Evolutionary conservation across 2,329 filamentous ascomycete species (phyloP).

Genomic region (Sarocladium oryzae): DNA sequence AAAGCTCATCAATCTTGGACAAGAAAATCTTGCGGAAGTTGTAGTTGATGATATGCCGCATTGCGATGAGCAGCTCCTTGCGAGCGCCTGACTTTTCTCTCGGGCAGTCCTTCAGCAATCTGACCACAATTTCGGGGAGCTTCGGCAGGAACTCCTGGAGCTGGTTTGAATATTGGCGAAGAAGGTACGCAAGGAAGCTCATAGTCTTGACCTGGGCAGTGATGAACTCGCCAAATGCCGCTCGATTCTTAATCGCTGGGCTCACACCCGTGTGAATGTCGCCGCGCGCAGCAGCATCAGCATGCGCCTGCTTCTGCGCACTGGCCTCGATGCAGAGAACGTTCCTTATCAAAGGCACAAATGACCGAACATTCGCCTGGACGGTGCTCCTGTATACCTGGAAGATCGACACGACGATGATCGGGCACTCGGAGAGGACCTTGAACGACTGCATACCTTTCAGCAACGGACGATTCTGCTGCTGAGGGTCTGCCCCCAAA

Average conservation of each 20-base stretch:
- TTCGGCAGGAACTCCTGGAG: conserved; percentile 81
- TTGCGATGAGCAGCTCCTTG: conserved; percentile 93
- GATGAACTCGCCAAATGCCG: conserved; percentile 94
- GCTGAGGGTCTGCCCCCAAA: conserved; percentile 72
- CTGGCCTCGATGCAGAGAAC: conserved; percentile 84
- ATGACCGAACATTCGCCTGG: conserved; percentile 77
- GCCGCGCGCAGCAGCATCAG: conserved; percentile 70
- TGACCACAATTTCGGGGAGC: conserved; percentile 82
- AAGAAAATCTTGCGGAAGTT: conserved; percentile 95
- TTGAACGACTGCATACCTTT: conserved; percentile 99
- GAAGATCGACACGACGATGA: conserved; percentile 97
- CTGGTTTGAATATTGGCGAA: conserved; percentile 81
- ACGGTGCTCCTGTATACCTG: conserved; percentile 83
- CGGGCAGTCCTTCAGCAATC: conserved; percentile 87
- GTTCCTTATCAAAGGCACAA: conserved; percentile 89
- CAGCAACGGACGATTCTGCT: conserved; percentile 71
- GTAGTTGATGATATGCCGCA: conserved; percentile 98
- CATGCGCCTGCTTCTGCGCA: conserved; percentile 87
- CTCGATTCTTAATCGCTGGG: conserved; percentile 85
- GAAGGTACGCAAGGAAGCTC: conserved; percentile 92
- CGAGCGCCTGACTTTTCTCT: conserved; percentile 88
- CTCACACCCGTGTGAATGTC: conserved; percentile 90
- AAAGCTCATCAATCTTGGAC: conserved; percentile 85
- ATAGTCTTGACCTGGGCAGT: conserved; percentile 98
- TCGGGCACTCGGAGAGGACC: conserved; percentile 93